phyloP scores from a whole-genome alignment of 768 basidiomycete species.

The Guyanaporus albipodus region DNA sequence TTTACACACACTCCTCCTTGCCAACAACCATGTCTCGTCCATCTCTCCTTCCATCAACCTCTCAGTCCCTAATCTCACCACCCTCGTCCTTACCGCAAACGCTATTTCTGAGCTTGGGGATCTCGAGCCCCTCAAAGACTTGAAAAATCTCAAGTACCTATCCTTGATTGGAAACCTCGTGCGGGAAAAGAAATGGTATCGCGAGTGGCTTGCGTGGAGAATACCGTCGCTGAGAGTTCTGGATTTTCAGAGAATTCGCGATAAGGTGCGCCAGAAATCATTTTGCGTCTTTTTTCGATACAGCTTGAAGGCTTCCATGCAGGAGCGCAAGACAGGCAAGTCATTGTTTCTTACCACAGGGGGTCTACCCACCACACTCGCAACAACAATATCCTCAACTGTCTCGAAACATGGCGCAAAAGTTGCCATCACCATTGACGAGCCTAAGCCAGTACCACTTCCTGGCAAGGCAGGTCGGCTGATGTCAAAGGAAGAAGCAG shows the following conservation, averaged over 20 bases:
- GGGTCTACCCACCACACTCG: slow-evolving; percentile 72
- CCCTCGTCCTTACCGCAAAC: slow-evolving; percentile 83
- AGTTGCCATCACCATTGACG: slow-evolving; percentile 62
- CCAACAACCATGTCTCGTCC: slow-evolving; percentile 84
- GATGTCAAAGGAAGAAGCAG: slow-evolving; percentile 89
- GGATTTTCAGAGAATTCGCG: slow-evolving; percentile 92
- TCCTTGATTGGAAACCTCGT: slow-evolving; percentile 82
- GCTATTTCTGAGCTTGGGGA: slow-evolving; percentile 77
- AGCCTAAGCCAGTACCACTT: slow-evolving; percentile 58
- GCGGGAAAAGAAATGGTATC: slow-evolving; percentile 90
- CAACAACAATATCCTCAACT: slow-evolving; percentile 71
- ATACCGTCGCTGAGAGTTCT: slow-evolving; percentile 84
- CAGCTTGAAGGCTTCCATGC: slow-evolving; percentile 29
- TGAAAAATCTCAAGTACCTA: slow-evolving; percentile 70
- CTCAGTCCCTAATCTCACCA: slow-evolving; percentile 79
- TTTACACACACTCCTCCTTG: slow-evolving; percentile 76
- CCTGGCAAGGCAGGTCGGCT: slow-evolving; percentile 75
- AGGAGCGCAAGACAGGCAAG: slow-evolving; percentile 79
- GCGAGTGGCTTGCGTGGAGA: slow-evolving; percentile 92
- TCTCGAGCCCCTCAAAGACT: slow-evolving; percentile 76
- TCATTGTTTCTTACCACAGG: slow-evolving; percentile 79
- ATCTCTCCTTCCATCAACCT: slow-evolving; percentile 81
- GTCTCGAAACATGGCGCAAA: slow-evolving; percentile 67
- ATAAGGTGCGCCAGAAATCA: slow-evolving; percentile 70
- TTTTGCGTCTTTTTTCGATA: slow-evolving; percentile 16